Base-by-base conservation (phyloP, 345 rosid genomes). In the Leavenworthia alabamica region DNA sequence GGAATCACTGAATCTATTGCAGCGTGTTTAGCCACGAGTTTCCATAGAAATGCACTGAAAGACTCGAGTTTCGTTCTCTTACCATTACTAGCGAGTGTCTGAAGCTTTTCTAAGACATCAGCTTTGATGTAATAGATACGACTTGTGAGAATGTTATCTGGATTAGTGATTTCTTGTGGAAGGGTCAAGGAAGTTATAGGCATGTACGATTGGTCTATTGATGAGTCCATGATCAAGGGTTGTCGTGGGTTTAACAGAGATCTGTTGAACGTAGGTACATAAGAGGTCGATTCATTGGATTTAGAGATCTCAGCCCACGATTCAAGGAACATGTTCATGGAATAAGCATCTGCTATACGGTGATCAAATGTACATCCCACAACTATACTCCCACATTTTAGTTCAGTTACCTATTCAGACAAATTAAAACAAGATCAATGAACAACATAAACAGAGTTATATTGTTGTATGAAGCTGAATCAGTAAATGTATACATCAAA, bases 301-400 rank as follows among this genome's bases (percentile, higher is more conserved):
- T 56, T 77, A 28, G 87, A 78, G 41, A 66, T 60, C 55, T 80
- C 82, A 3, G 95, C 81, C 95, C 91, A 87, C 1, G 91, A 78
- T 2, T 76, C 71, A 1, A 85, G 77, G 62, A 87, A 83, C 84
- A 87, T 78, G 64, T 87, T 85, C 70, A 69, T 61, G 3, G 91
- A 85, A 67, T 78, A 75, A 9, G 89, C 95, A 54, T 87, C 91
- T 1, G 89, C 81, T 35, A 85, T 48, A 37, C 95, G 89, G 43
- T 85, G 95, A 65, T 87, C 95, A 44, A 86, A 87, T 17, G 85
- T 64, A 71, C 90, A 82, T 3, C 66, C 90, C 72, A 84, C 86
- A 35, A 83, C 85, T 26, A 83, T 7, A 13, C 91, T 79, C 8
- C 89, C 89, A 40, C 95, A 84, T 63, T 74, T 77, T 3, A 87